Conservation (phyloP, 2,329 filamentous ascomycete genomes). For the Colletotrichum tropicale region DNA sequence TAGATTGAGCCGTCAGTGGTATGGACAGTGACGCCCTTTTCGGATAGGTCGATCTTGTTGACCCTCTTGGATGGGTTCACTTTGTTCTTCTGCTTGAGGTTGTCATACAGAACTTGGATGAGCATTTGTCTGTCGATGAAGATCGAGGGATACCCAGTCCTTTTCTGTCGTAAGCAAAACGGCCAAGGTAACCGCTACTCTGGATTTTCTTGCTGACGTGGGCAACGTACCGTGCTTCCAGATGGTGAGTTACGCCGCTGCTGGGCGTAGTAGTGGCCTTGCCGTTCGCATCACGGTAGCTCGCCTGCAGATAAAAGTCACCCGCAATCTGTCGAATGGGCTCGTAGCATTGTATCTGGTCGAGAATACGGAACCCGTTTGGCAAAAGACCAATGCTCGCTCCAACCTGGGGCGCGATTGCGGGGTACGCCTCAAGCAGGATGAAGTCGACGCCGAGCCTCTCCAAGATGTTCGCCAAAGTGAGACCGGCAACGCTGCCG, state of each 20-base stretch:
- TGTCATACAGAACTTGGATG: conserved; percentile 36
- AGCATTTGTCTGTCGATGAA: conserved; percentile 42
- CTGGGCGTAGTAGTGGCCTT: conserved; percentile 19
- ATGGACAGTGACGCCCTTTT: conserved; percentile 27
- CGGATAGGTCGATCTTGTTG: neutral
- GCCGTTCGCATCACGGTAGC: neutral
- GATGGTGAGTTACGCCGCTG: neutral
- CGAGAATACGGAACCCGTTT: conserved; percentile 47
- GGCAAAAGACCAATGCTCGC: conserved; percentile 50
- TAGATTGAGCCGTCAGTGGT: conserved; percentile 33
- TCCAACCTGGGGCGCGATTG: conserved; percentile 49
- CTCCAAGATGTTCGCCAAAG: conserved; percentile 42
- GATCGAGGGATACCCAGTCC: conserved; percentile 30
- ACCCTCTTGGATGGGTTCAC: conserved; percentile 22
- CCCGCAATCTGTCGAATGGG: conserved; percentile 25
- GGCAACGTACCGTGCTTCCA: neutral
- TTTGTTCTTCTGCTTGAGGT: conserved; percentile 30
- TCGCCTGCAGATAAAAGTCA: neutral
- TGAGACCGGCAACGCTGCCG: conserved; percentile 49
- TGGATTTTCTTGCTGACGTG: too few relatives aligned
- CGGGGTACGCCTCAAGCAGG: conserved; percentile 46
- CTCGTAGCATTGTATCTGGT: conserved; percentile 46
- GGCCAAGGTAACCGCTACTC: neutral
- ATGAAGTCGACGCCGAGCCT: conserved; percentile 49
- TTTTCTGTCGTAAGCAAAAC: neutral